A percentile compares a stretch with the other conserved stretches of the same genome.
Evolutionary conservation across 2,329 filamentous ascomycete species (phyloP).

Genomic region (Chalaropsis thielavioides): DNA sequence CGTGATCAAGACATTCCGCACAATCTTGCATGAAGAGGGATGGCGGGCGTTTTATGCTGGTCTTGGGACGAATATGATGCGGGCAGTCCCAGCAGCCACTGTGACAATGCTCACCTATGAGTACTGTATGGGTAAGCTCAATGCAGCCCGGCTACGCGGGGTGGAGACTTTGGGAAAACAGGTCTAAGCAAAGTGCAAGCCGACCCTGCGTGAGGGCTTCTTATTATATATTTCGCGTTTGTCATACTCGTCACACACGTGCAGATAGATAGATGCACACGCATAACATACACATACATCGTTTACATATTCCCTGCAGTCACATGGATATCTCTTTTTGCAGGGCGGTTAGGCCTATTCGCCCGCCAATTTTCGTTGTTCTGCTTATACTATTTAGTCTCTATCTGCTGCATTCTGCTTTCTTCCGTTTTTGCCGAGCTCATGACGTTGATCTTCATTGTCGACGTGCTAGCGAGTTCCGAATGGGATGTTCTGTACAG

Average conservation of each 20-base stretch:
- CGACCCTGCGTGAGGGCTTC: neutral
- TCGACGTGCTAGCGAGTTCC: neutral
- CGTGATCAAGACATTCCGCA: slow-evolving; percentile 65
- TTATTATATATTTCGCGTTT: neutral
- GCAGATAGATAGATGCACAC: neutral
- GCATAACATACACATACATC: neutral
- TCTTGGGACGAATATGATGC: slow-evolving; percentile 94
- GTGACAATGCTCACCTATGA: slow-evolving; percentile 98
- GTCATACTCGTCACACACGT: neutral
- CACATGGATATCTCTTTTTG: neutral
- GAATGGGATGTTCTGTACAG: neutral
- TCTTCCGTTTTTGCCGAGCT: neutral
- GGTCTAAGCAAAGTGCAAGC: neutral
- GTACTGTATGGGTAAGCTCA: slow-evolving; percentile 46
- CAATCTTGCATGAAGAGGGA: slow-evolving; percentile 79
- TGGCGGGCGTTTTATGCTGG: slow-evolving; percentile 96
- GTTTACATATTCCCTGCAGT: neutral
- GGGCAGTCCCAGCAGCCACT: slow-evolving; percentile 85
- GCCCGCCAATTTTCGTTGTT: neutral
- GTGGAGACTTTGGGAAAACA: slow-evolving; percentile 1
- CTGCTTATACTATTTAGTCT: neutral
- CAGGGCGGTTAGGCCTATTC: neutral
- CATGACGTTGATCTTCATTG: neutral
- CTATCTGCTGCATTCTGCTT: neutral
- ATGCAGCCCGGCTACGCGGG: slow-evolving; percentile 13